Conservation (phyloP, 202 grass and related monocot species). For the Bolboschoenoplectus hybrid region DNA sequence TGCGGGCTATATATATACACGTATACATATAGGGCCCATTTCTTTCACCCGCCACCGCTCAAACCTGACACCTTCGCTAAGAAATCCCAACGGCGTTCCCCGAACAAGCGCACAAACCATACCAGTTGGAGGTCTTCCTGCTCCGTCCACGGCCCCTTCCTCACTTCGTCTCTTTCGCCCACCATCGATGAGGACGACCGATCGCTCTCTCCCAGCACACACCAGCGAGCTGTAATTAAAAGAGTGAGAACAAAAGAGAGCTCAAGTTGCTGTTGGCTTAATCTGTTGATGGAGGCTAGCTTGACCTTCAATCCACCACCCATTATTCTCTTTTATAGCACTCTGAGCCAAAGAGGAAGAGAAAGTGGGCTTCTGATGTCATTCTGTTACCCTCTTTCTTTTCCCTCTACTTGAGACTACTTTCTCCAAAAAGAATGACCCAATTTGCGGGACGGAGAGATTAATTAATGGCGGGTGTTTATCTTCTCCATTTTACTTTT, state of each 20-base stretch:
- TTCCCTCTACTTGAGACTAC: background rate
- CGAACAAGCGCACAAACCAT: constrained; percentile 99
- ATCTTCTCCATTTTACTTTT: background rate
- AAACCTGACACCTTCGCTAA: constrained; percentile 99
- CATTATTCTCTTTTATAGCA: constrained; percentile 38
- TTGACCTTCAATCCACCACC: constrained; percentile 27
- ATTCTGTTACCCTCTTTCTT: constrained; percentile 30
- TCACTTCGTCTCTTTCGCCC: constrained; percentile 12
- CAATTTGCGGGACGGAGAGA: constrained; percentile 20
- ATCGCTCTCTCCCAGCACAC: background rate
- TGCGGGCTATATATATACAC: background rate
- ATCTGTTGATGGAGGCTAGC: constrained; percentile 32
- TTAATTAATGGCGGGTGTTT: constrained; percentile 9
- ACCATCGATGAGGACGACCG: background rate
- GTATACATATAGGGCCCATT: constrained; percentile 14
- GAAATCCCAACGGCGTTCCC: constrained; percentile 99
- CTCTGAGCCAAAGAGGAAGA: background rate
- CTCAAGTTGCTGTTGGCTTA: constrained; percentile 27
- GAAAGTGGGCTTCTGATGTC: constrained; percentile 30
- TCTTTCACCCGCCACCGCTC: constrained; percentile 93
- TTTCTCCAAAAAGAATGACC: background rate
- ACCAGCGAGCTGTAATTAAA: background rate
- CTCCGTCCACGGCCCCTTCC: constrained; percentile 98
- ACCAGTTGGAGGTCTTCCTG: constrained; percentile 99
- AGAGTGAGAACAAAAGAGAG: background rate